A percentile compares a stretch with the other conserved stretches of the same genome.
phyloP scores from a whole-genome alignment of 176 grass and related monocot genomes.

The Chloris gayana region DNA sequence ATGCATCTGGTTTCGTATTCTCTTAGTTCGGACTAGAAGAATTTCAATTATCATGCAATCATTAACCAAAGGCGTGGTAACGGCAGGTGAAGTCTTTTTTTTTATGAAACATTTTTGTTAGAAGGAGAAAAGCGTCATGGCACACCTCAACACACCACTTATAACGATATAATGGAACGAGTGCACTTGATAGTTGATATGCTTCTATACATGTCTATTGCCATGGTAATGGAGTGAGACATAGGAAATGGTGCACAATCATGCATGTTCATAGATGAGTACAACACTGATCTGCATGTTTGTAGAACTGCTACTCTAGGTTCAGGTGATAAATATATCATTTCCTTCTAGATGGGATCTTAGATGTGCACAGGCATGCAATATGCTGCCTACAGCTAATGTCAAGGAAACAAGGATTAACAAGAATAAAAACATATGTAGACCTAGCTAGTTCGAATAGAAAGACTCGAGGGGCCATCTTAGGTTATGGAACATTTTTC shows the following conservation, averaged over 20 bases:
- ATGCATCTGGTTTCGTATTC: background rate
- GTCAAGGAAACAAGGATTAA: slow-evolving; percentile 18
- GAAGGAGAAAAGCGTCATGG: background rate
- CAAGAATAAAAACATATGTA: slow-evolving; percentile 41
- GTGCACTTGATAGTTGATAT: background rate
- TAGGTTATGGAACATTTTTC: slow-evolving; percentile 8
- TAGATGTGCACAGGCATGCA: slow-evolving; percentile 42
- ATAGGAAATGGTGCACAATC: slow-evolving; percentile 22
- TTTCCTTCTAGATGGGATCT: slow-evolving; percentile 57
- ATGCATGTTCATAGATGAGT: slow-evolving; percentile 34
- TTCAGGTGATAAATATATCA: background rate
- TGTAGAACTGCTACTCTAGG: background rate
- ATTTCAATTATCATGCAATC: background rate
- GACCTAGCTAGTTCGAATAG: slow-evolving; percentile 1
- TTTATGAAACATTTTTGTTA: background rate
- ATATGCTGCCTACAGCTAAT: slow-evolving; percentile 40
- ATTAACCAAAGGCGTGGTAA: background rate
- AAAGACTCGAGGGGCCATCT: slow-evolving; percentile 4
- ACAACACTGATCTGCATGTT: background rate
- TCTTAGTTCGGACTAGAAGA: background rate
- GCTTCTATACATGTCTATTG: background rate
- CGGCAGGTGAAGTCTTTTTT: too few relatives aligned
- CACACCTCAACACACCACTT: background rate
- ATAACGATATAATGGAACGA: background rate
- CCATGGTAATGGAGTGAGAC: background rate